Evolutionary conservation across 306 rosid species (phyloP).

Genomic region (Glycine tomentella): DNA sequence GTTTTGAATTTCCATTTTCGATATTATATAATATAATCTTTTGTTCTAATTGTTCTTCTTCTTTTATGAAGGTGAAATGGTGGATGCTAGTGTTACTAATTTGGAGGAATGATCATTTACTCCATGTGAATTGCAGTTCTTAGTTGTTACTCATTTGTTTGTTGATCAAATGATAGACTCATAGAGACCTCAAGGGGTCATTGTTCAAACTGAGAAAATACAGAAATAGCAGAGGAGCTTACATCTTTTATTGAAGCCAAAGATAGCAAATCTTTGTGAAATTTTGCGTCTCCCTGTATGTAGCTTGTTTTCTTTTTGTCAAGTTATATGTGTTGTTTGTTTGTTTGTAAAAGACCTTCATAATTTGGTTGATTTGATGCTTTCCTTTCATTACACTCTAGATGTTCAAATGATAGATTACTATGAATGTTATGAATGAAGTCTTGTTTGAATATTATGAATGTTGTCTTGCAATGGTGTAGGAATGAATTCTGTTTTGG

Average conservation of each 20-base stretch:
- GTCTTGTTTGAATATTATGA: slow-evolving; percentile 2
- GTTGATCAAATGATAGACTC: slow-evolving; percentile 45
- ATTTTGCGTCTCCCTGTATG: slow-evolving; percentile 58
- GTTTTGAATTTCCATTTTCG: no score
- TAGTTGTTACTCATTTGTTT: slow-evolving; percentile 41
- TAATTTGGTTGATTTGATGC: slow-evolving; percentile 29
- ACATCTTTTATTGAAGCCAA: slow-evolving; percentile 54
- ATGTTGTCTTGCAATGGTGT: neutral
- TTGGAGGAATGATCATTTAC: slow-evolving; percentile 39
- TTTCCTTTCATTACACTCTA: neutral
- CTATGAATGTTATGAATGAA: neutral
- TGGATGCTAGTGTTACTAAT: no score
- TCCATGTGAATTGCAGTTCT: slow-evolving; percentile 33
- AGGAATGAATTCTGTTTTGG: neutral
- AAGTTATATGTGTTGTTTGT: slow-evolving; percentile 31
- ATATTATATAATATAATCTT: no score
- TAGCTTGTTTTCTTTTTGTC: slow-evolving; percentile 29
- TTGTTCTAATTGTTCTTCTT: no score
- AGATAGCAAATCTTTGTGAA: slow-evolving; percentile 52
- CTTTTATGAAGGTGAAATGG: no score
- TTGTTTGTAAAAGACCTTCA: neutral
- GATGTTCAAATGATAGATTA: neutral
- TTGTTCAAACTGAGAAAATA: slow-evolving; percentile 48
- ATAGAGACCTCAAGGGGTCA: slow-evolving; percentile 29
- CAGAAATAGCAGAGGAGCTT: slow-evolving; percentile 52